These are phyloP conservation scores for Phytophthora palmivora DNA, from an alignment of 352 stramenopile species.

Conservation along the genomic window DNA sequence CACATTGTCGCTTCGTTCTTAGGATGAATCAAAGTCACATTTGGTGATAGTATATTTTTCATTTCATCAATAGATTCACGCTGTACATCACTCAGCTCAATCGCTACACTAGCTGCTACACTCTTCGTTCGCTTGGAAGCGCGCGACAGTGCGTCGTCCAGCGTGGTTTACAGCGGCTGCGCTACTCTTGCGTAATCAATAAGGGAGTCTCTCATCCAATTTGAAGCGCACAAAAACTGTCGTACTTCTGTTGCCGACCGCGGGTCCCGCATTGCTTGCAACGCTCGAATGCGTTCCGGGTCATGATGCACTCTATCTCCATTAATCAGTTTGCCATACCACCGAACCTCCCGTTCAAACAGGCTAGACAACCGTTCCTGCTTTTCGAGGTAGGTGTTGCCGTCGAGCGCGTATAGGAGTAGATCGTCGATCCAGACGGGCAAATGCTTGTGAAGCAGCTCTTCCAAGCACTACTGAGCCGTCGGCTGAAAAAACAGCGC, in stretches of 20 bases:
- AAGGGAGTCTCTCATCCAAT: conserved; percentile 9
- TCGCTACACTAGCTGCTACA: not conserved
- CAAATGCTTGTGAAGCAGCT: conserved; percentile 11
- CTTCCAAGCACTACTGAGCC: conserved; percentile 10
- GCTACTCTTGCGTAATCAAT: not conserved
- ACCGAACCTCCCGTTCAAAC: conserved; percentile 1
- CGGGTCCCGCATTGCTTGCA: conserved; percentile 6
- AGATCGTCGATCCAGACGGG: conserved; percentile 46
- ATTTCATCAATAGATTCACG: not conserved
- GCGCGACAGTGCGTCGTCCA: too few species aligned
- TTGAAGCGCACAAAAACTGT: not conserved
- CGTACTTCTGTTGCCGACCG: conserved; percentile 3
- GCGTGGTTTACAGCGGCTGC: too few species aligned
- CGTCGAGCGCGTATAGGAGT: not conserved
- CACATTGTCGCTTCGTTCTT: too few species aligned
- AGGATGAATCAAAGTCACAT: too few species aligned
- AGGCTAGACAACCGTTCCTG: conserved; percentile 1
- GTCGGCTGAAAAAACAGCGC: conserved; percentile 12
- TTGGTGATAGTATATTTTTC: too few species aligned
- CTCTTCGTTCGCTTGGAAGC: not conserved
- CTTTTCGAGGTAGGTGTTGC: not conserved
- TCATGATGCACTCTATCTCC: too few species aligned
- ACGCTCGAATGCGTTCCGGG: not conserved
- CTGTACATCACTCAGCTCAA: not conserved
- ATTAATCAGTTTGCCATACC: too few species aligned